Evolutionary conservation across 305 asterid genomes (phyloP), one percentile per base, ranked within the genome.

Genomic region (Fraxinus paxiana): DNA sequence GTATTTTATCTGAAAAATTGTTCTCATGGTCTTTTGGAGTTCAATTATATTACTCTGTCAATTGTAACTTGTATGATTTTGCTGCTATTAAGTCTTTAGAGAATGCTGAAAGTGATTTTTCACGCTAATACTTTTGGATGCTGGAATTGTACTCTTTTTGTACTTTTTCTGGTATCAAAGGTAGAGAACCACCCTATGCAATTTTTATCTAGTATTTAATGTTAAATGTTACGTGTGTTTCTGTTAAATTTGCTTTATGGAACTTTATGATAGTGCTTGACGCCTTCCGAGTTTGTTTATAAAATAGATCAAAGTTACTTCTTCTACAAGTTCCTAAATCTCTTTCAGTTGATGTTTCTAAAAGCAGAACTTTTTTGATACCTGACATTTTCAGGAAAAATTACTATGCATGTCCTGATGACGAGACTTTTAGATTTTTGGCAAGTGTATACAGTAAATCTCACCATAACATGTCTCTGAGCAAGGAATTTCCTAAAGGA

Each of bases 331-430:
- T 73, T 76, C 34, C 78, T 69, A 38, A 18, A 4, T 70, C 43
- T 30, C 33, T 51, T 63, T 56, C 41, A 63, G 75, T 78, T 41
- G 33, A 22, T 69, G 43, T 9, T 70, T 34, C 70, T 30, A 17
- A 37, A 18, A 35, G 41, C 43, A 2, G 17, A n/a, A 43, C 46
- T n/a, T 28, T 8, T 24, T 22, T 71, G 26, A 35, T 82, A 9
- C 83, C 35, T 2, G 12, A 79, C 37, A 63, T 78, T 77, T 87
- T 54, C 92, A 95, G 99, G 92, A 94, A 83, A 87, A 73, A 87
- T 82, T 95, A 95, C 89, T 89, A 89, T 82, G 94, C 86, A 73
- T 94, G 98, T 88, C 99, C 99, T 33, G 99, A 95, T 86, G 99
- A 95, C 79, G 85, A 91, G 87, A 88, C 99, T 35, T 95, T 94